Evolutionary conservation across 768 basidiomycete species (phyloP), one percentile per base, ranked within the genome.

Genomic region (Mycena albidolilacea): DNA sequence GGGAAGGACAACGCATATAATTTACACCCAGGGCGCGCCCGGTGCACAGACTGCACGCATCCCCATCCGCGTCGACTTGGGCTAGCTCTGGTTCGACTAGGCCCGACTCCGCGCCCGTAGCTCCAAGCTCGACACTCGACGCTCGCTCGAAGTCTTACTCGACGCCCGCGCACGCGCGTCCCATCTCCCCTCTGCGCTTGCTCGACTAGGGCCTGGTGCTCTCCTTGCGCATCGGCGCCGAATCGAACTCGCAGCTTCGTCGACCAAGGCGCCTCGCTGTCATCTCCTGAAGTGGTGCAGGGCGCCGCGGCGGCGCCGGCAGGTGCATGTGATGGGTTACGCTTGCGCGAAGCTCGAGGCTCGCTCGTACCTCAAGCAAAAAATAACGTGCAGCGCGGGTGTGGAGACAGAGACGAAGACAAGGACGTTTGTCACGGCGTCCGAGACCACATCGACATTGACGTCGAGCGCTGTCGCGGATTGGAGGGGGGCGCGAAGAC

Each of bases 401-500:
- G n/a, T 11, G 50, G 50, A 52, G n/a, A 21, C 50, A 5, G 50
- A 52, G 57, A 58, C 37, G 57, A 58, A 19, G 57, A 58, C 37
- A 17, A 58, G 57, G 57, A 58, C 35, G 14, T 58, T 9, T 5
- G 37, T 58, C 57, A 58, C 57, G 57, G 57, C 37, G 17, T 58
- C 35, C 17, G 37, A 37, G 57, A 58, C 57, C 37, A 58, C 57
- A 58, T 58, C 7, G 37, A 58, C 57, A 55, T 58, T 58, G 57
- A 58, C 30, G 37, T 17, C 37, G 21, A 55, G 54, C 54, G 54
- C 54, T 55, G 54, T 52, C 50, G 50, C n/a, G 50, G 50, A 21
- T 52, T 52, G 50, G n/a, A 52, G 23, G 46, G 50, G 50, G 19
- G 23, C 50, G n/a, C n/a, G 50, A 52, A 52, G 50, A 52, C 50